phyloP scores from a whole-genome alignment of 176 grass and related monocot species.

The Otatea glauca region DNA sequence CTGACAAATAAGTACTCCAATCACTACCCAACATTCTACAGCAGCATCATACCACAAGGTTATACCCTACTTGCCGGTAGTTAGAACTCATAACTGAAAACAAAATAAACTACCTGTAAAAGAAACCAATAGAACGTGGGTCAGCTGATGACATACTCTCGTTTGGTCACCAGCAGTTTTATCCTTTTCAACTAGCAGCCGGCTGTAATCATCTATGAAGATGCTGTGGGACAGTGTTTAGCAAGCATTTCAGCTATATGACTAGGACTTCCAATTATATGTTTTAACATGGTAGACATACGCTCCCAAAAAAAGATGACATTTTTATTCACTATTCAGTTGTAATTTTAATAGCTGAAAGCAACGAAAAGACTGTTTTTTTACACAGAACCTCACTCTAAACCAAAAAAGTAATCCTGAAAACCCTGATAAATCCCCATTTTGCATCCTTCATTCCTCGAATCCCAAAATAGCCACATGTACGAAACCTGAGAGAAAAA shows the following conservation, averaged over 20 bases:
- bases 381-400: background rate
- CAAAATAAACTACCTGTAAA: background rate
- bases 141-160: background rate
- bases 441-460: background rate
- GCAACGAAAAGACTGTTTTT: background rate
- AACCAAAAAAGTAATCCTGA: background rate
- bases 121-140: background rate
- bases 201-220: background rate
- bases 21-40: background rate
- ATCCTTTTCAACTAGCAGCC: background rate
- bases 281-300: background rate
- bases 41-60: background rate
- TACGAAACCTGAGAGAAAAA: background rate
- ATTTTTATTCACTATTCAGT: background rate
- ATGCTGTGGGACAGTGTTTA: background rate
- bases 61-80: background rate
- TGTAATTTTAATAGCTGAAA: slow-evolving; percentile 28
- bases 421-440: background rate
- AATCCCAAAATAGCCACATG: background rate
- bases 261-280: background rate
- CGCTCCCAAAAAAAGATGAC: background rate
- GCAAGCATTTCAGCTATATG: slow-evolving; percentile 11
- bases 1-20: background rate
- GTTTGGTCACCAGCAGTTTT: background rate
- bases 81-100: slow-evolving; percentile 15